Base-by-base conservation (phyloP, 1,284 basidiomycete genomes). In the Sparassis latifolia region DNA sequence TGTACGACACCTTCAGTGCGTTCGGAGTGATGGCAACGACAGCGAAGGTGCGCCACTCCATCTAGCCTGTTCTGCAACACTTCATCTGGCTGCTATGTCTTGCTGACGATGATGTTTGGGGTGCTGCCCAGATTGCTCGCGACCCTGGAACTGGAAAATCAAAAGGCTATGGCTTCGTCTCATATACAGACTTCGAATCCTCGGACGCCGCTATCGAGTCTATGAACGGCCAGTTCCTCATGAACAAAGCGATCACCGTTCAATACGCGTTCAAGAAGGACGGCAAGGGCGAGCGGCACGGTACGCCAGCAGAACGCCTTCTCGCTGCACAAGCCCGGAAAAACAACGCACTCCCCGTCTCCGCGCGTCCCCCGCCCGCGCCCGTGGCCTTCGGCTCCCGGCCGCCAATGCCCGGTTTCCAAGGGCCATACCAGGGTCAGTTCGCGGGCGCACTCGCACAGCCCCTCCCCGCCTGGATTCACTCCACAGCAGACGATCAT, bases 201-300 rank as follows among this genome's bases (percentile, higher is more conserved):
- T 92, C 95, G 20, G 97, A 99, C 68, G 91, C 92, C 12, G 96
- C 97, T 3, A 83, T 97, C 53, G 95, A 98, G 69, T 83, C 92
- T 27, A 95, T 99, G 92, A 96, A 97, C 62, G 84, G 85, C 44
- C 96, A 99, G 64, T 97, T 93, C 80, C 77, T 99, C 44, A 94
- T 96, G 85, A 98, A 98, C 76, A 97, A 97, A 69, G 89, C 94
- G 52, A 91, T 98, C 65, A 86, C 86, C 12, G 94, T 97, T 10
- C 92, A 96, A 67, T 98, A 97, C 66, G 96, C 96, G 3, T 96
- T 97, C 79, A 98, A 98, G 70, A 98, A 98, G 74, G 97, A 99
- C 62, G 92, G 92, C 50, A 97, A 98, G 68, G 94, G 95, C 54
- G 96, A 99, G 69, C 82, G 95, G 12, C 97, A 99, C 63, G 97